Percentiles rank a stretch among this genome's conserved stretches.
These are phyloP conservation scores for Nymphaea colorata DNA, from an alignment of 164 flowering plant genomes.

Conservation along the genomic window DNA sequence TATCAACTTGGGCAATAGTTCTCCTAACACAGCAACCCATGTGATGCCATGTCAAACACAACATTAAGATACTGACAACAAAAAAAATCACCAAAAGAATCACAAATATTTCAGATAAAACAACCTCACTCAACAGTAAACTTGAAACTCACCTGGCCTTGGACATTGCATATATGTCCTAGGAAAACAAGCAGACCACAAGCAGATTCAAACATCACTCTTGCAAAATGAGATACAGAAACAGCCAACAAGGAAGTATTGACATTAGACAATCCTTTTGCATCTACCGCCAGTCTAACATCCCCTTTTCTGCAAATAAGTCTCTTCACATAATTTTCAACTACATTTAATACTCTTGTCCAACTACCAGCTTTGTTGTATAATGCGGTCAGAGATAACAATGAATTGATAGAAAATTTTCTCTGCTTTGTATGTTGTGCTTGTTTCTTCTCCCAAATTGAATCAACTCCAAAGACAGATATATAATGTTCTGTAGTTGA, in stretches of 20 bases:
- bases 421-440: slow-evolving; percentile 56
- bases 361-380: slow-evolving; percentile 49
- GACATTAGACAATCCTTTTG: slow-evolving; percentile 21
- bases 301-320: slow-evolving; percentile 50
- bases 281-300: slow-evolving; percentile 15
- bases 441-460: slow-evolving; percentile 46
- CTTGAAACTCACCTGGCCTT: slow-evolving; percentile 53
- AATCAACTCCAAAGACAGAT: slow-evolving; percentile 47
- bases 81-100: no score
- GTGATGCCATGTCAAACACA: no score
- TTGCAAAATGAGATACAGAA: slow-evolving; percentile 72
- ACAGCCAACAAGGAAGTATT: slow-evolving; percentile 40
- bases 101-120: no score
- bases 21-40: no score
- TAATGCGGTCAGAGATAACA: slow-evolving; percentile 49
- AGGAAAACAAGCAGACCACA: slow-evolving; percentile 57
- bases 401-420: slow-evolving; percentile 64
- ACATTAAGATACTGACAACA: no score
- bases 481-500: slow-evolving; percentile 20
- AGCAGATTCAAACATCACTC: slow-evolving; percentile 75
- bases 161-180: slow-evolving; percentile 45
- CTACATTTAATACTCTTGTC: slow-evolving; percentile 50
- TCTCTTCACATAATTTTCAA: slow-evolving; percentile 52
- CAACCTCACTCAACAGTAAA: no score
- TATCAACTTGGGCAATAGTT: no score